Conservation (phyloP, 1,284 basidiomycete genomes). For the Inonotus hispidus region DNA sequence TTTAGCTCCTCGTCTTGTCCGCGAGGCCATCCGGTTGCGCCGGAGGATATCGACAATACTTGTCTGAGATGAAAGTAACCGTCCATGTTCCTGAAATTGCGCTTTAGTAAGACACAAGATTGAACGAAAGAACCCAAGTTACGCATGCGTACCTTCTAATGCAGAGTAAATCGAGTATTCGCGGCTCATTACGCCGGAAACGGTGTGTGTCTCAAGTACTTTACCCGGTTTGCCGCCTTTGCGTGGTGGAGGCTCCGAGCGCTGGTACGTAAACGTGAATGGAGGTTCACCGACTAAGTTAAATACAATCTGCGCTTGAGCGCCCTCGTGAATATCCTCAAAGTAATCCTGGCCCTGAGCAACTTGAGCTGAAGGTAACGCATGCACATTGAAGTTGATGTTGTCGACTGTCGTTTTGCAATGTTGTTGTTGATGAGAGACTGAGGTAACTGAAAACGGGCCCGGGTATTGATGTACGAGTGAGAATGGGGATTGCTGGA, state of each 20-base stretch:
- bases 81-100: slow-evolving; percentile 73
- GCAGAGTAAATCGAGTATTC: slow-evolving; percentile 88
- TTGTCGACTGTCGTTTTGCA: slow-evolving; percentile 80
- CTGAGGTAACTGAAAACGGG: slow-evolving; percentile 75
- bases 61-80: slow-evolving; percentile 85
- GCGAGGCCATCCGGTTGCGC: slow-evolving; percentile 34
- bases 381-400: slow-evolving; percentile 73
- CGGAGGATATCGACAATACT: slow-evolving; percentile 77
- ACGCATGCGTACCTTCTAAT: slow-evolving; percentile 61
- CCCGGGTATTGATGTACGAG: slow-evolving; percentile 79
- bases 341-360: slow-evolving; percentile 76
- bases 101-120: slow-evolving; percentile 17
- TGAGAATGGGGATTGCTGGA: slow-evolving; percentile 77
- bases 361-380: slow-evolving; percentile 83
- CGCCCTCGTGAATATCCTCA: slow-evolving; percentile 87
- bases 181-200: slow-evolving; percentile 71
- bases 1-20: slow-evolving; percentile 25
- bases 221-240: slow-evolving; percentile 63
- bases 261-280: slow-evolving; percentile 92
- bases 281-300: slow-evolving; percentile 86
- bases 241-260: slow-evolving; percentile 57
- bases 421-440: slow-evolving; percentile 88
- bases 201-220: slow-evolving; percentile 84
- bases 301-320: slow-evolving; percentile 92
- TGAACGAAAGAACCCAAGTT: not conserved